Evolutionary conservation across 2,329 filamentous ascomycete genomes (phyloP), one percentile per base, ranked within the genome.

Genomic region (Penicillium digitatum): DNA sequence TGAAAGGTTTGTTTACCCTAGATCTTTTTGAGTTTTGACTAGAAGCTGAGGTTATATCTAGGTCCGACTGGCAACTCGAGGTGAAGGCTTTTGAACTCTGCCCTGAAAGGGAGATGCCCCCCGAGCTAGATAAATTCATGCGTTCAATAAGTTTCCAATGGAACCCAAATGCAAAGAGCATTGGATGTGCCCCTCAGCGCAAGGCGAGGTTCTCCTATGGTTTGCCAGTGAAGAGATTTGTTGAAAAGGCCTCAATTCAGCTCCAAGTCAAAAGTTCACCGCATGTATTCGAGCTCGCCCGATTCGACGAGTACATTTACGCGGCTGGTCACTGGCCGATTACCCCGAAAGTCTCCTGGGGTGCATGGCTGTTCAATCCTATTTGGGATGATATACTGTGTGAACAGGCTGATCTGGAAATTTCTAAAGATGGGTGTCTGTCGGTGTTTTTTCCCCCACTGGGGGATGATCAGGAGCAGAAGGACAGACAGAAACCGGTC

Each of bases 271-370:
- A 71, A 51, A 65, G 67, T 7, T 76, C 74, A 0, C 68, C 71
- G 2, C 75, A 74, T 50, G 66, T 72, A 9, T 66, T 78, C n/a
- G 76, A 78, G 54, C 63, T 78, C 32, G 69, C 73, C 9, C 71
- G 75, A 5, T 76, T 75, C 50, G 76, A 78, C 51, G 63, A 70
- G 32, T 76, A 74, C 14, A 45, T 16, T 6, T 24, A 11, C 3
- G 24, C 27, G 12, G 20, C 22, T 27, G 26, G 34, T 2, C 37
- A 42, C 5, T 58, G 53, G 55, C 31, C 32, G 6, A 39, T 32
- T 14, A 29, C 66, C 3, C 63, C 59, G 3, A 70, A 34, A 14
- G 51, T 69, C 14, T 67, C 66, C 2, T 78, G 74, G 74, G 72
- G 72, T 2, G 71, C 68, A 16, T 69, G 66, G 0, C 48, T 76